Conservation (phyloP, 495 filamentous ascomycete genomes). For the Neurospora sublineolata region DNA sequence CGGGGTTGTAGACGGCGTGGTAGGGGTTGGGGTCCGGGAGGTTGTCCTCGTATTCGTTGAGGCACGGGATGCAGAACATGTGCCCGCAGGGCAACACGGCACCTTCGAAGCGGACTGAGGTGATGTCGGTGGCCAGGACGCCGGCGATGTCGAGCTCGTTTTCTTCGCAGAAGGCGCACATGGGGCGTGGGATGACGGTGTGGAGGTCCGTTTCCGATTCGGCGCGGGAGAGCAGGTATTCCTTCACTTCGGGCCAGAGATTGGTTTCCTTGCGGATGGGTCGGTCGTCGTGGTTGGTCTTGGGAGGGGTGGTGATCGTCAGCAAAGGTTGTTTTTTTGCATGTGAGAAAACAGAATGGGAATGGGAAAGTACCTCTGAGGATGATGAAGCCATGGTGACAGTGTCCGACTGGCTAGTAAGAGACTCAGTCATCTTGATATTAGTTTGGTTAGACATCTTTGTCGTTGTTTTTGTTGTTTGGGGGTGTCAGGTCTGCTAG, state of each 20-base stretch:
- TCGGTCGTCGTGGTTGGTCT: background rate
- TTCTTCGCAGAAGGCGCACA: background rate
- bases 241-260: background rate
- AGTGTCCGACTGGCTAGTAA: background rate
- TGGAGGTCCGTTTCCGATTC: background rate
- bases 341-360: background rate
- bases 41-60: background rate
- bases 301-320: background rate
- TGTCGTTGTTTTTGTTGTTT: background rate
- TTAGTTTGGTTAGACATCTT: background rate
- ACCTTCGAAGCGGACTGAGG: background rate
- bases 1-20: background rate
- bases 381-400: background rate
- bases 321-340: background rate
- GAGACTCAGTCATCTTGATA: background rate
- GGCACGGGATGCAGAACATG: background rate
- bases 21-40: background rate
- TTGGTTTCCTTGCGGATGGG: background rate
- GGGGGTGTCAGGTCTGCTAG: background rate
- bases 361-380: background rate
- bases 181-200: background rate
- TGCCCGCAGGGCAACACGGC: background rate
- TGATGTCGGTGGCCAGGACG: background rate
- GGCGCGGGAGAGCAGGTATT: background rate
- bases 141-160: background rate